A percentile compares a stretch with the other conserved stretches of the same genome.
Evolutionary conservation across 2,329 filamentous ascomycete species (phyloP).

Genomic region (Tolypocladium nubicola): DNA sequence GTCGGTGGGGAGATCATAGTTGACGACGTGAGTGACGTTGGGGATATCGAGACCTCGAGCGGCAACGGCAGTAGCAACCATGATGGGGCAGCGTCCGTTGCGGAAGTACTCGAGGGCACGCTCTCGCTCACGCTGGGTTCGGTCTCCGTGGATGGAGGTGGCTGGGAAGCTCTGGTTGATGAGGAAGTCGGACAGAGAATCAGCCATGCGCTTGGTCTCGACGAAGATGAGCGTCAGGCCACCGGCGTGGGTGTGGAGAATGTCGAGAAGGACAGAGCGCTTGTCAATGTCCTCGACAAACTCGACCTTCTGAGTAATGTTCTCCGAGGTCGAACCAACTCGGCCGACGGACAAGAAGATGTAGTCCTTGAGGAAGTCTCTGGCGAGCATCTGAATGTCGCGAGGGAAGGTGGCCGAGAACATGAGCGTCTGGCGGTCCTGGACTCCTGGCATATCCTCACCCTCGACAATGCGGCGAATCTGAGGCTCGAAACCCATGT

Average conservation of each 20-base stretch:
- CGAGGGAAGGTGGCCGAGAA: constrained; percentile 98
- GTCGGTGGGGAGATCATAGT: constrained; percentile 98
- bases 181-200: constrained; percentile 93
- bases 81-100: constrained; percentile 86
- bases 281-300: constrained; percentile 97
- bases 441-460: constrained; percentile 87
- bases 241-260: constrained; percentile 84
- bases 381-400: constrained; percentile 97
- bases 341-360: constrained; percentile 97
- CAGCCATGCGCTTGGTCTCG: constrained; percentile 99
- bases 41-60: constrained; percentile 87
- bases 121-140: constrained; percentile 97
- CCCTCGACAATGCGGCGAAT: constrained; percentile 97
- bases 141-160: constrained; percentile 96
- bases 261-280: constrained; percentile 93
- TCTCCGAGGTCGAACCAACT: constrained; percentile 98
- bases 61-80: constrained; percentile 94
- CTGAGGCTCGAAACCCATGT: constrained; percentile 99
- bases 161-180: constrained; percentile 98
- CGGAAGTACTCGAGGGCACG: constrained; percentile 96
- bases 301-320: constrained; percentile 98
- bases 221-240: constrained; percentile 96
- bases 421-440: constrained; percentile 94
- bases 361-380: constrained; percentile 98
- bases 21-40: constrained; percentile 94